These are phyloP conservation scores for Penicillium concentricum DNA, from an alignment of 2,329 filamentous ascomycete genomes.

Conservation along the genomic window DNA sequence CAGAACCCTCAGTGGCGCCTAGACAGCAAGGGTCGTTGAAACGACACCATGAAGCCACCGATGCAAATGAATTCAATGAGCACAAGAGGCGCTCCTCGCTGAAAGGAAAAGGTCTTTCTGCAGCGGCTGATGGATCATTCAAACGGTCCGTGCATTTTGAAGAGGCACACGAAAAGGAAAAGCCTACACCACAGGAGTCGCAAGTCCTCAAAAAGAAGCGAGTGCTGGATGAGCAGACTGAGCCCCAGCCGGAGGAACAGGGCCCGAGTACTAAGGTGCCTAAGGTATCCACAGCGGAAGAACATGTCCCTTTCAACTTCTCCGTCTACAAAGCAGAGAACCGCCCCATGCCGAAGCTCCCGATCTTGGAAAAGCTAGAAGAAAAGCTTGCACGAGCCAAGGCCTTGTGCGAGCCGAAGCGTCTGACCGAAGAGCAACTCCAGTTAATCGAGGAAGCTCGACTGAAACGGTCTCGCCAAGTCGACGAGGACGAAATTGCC, in stretches of 20 bases:
- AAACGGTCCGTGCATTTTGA: slow-evolving; percentile 7
- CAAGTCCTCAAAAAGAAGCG: slow-evolving; percentile 25
- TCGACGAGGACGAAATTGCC: slow-evolving; percentile 45
- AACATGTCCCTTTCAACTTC: slow-evolving; percentile 17
- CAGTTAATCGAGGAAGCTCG: slow-evolving; percentile 16
- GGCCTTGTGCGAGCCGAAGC: slow-evolving; percentile 27
- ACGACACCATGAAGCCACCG: neutral
- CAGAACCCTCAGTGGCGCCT: neutral
- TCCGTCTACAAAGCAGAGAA: slow-evolving; percentile 5
- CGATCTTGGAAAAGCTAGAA: slow-evolving; percentile 33
- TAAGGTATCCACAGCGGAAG: slow-evolving; percentile 25
- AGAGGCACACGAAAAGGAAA: neutral
- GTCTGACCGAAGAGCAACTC: slow-evolving; percentile 17
- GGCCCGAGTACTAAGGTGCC: slow-evolving; percentile 22
- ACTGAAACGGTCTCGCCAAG: slow-evolving; percentile 21
- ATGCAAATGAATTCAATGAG: neutral
- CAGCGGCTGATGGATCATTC: neutral
- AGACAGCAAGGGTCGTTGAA: neutral
- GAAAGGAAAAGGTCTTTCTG: neutral
- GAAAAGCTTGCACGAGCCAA: slow-evolving; percentile 20
- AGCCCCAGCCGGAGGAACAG: slow-evolving; percentile 11
- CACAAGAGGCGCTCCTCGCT: slow-evolving; percentile 5
- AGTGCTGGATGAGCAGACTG: slow-evolving; percentile 22
- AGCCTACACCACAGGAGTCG: neutral
- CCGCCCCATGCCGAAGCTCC: slow-evolving; percentile 33